Evolutionary conservation across 73 alveolate species (phyloP), one percentile per base, ranked within the genome.

Genomic region (Durusdinium trenchii): DNA sequence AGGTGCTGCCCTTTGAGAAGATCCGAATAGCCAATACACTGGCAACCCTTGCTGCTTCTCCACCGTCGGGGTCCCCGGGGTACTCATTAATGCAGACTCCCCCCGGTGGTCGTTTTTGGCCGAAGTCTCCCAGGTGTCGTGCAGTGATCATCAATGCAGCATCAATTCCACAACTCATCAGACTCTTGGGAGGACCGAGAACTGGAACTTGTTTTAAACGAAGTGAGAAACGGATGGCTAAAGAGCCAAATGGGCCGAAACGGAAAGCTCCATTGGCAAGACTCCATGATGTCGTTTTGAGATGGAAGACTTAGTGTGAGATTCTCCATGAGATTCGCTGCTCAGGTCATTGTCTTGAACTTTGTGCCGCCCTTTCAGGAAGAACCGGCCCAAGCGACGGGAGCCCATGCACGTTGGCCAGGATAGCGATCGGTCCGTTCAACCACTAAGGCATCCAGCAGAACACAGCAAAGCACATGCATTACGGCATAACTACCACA

Each of bases 41-140:
- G 81, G 95, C 95, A 43, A 86, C 40, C 14, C 75, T 86, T 28
- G 95, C 95, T 42, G 75, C 95, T 86, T 86, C 95, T 23, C 95
- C 95, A 86, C 95, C 95, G 95, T 62, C 54, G 57, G 47, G 52
- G 50, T 76, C n/a, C 54, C 51, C 84, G 40, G 36, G 51, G 75
- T 23, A 83, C 28, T 46, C 40, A 79, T 23, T 79, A 18, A 7
- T 7, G 69, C 43, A 48, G 46, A 30, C 69, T 57, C 69, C 69
- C 23, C 32, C 32, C 12, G 69, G 69, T 23, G 23, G 69, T 57
- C 23, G 32, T 57, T 23, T 23, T 16, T 57, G 69, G 69, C 32
- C 69, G 12, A 57, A 57, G 12, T 40, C 32, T 83, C 81, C 35
- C 26, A 86, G 95, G 95, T 86, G 95, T n/a, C 95, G 95, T 10